Evolutionary conservation across 139 green algal genomes (phyloP).

Genomic region (Pseudopediastrum boryanum): DNA sequence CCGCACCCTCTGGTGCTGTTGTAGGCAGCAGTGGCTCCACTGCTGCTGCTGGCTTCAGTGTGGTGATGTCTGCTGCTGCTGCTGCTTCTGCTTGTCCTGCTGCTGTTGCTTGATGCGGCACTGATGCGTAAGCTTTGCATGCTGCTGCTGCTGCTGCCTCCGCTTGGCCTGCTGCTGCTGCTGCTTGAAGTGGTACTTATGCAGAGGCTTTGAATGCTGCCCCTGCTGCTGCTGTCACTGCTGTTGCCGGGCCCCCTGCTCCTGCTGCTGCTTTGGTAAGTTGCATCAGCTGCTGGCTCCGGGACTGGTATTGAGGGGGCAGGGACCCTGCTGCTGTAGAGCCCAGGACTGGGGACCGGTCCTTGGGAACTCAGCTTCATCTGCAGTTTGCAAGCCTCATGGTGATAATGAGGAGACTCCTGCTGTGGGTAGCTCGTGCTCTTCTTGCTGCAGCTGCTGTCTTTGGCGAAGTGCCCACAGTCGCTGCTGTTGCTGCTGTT

Average conservation of each 20-base stretch:
- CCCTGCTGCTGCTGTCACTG: slow-evolving; percentile 5
- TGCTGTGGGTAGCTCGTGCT: neutral
- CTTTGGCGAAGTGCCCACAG: no score
- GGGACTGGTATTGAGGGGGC: slow-evolving; percentile 12
- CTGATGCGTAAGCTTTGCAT: neutral
- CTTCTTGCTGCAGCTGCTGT: slow-evolving; percentile 1
- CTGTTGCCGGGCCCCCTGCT: neutral
- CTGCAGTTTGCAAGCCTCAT: neutral
- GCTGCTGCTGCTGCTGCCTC: neutral
- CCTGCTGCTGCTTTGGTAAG: neutral
- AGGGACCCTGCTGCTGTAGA: neutral
- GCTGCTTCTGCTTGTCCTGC: neutral
- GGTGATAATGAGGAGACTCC: neutral
- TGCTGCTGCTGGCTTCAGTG: neutral
- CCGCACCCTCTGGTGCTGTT: neutral
- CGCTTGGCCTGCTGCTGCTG: neutral
- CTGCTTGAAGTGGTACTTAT: neutral
- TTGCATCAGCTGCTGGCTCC: neutral
- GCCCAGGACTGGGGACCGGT: neutral
- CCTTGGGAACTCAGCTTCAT: neutral
- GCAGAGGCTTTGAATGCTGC: neutral
- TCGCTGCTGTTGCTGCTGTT: neutral
- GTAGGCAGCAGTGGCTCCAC: neutral
- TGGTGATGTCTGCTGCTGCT: neutral
- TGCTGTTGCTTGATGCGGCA: neutral